phyloP scores from a whole-genome alignment of 2,329 filamentous ascomycete species.

The Colletotrichum lindemuthianum region DNA sequence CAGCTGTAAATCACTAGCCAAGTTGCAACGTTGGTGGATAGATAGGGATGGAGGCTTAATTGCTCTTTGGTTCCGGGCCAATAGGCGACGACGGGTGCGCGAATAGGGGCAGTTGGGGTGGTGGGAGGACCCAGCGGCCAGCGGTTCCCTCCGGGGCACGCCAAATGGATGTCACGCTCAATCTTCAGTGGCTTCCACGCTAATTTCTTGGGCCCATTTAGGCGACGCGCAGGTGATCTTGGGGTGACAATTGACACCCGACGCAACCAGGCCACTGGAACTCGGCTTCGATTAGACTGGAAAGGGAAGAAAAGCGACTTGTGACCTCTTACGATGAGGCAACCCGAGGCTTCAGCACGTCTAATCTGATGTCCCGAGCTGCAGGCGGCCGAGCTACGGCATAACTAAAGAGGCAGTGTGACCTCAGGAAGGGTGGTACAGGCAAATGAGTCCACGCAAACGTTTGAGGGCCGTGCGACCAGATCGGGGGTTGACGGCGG shows the following conservation, averaged over 20 bases:
- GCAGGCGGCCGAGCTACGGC: no score
- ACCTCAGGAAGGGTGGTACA: no score
- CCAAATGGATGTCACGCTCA: conserved; percentile 23
- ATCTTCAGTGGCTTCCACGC: conserved; percentile 23
- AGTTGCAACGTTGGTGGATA: conserved; percentile 28
- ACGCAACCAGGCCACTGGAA: background rate
- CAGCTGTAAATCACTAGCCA: conserved; percentile 24
- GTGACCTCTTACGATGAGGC: background rate
- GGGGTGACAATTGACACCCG: conserved; percentile 22
- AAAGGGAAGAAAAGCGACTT: no score
- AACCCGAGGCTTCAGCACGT: no score
- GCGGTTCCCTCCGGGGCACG: conserved; percentile 26
- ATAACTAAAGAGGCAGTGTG: no score
- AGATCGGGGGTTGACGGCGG: conserved; percentile 4
- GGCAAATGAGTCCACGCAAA: background rate
- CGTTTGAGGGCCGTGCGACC: conserved; percentile 2
- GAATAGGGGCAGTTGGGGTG: conserved; percentile 26
- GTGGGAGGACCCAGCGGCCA: background rate
- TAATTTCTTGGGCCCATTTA: conserved; percentile 13
- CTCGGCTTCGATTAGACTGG: no score
- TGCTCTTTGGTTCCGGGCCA: conserved; percentile 34
- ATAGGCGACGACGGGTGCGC: conserved; percentile 14
- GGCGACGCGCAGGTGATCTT: conserved; percentile 22
- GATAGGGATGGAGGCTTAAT: conserved; percentile 31
- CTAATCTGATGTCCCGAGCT: no score